These are phyloP conservation scores for Fragaria iinumae DNA, from an alignment of 306 rosid species.

Conservation along the genomic window DNA sequence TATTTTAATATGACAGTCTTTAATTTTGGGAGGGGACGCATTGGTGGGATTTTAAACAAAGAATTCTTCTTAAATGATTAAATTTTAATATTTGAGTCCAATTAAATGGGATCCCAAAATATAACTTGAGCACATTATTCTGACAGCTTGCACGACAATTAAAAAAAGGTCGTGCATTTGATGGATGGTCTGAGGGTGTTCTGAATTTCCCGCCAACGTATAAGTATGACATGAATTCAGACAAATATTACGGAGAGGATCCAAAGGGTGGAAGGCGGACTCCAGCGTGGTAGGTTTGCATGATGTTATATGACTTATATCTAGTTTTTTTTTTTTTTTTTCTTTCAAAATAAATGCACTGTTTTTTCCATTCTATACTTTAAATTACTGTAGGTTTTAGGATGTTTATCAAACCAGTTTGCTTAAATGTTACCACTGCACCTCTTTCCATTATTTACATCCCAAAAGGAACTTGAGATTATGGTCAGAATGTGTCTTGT, in stretches of 20 bases:
- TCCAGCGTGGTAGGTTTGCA: constrained; percentile 83
- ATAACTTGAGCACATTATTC: constrained; percentile 27
- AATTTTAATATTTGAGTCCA: not conserved
- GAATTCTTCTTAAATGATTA: constrained; percentile 1
- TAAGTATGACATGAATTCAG: constrained; percentile 76
- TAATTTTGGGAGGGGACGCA: not conserved
- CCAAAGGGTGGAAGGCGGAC: constrained; percentile 70
- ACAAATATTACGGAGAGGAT: constrained; percentile 77
- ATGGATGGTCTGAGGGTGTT: constrained; percentile 94
- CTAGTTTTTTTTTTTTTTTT: not conserved
- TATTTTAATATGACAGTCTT: not conserved
- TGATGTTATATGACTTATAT: not conserved
- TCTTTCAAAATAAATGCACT: not conserved
- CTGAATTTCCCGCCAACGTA: constrained; percentile 87
- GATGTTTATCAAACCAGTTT: not conserved
- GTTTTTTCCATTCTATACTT: not conserved
- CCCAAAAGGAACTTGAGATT: not conserved
- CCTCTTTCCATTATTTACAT: not conserved
- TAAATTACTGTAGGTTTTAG: not conserved
- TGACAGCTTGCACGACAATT: constrained; percentile 71
- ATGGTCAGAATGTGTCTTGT: not conserved
- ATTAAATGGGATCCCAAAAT: constrained; percentile 10
- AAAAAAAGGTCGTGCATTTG: constrained; percentile 66
- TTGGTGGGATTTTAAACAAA: not conserved
- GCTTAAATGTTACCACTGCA: not conserved